phyloP scores from a whole-genome alignment of 805 yeast species.

The Candida silvatica region DNA sequence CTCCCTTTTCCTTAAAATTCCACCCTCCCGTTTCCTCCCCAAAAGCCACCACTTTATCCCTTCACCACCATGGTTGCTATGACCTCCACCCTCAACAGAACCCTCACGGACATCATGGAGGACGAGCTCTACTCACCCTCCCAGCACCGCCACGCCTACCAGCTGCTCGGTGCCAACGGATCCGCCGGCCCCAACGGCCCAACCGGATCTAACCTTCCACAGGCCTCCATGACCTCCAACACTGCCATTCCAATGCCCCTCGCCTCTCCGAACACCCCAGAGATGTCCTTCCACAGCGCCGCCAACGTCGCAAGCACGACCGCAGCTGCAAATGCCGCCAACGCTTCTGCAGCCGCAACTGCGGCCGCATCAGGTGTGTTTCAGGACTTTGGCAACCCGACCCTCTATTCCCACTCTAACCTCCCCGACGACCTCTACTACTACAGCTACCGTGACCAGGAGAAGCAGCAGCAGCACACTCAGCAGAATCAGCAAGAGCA shows the following conservation, averaged over 20 bases:
- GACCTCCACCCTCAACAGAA: constrained; percentile 23
- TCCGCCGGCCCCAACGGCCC: no score
- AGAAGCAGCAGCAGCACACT: background rate
- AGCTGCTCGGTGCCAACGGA: no score
- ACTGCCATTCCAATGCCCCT: background rate
- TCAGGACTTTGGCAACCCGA: constrained; percentile 22
- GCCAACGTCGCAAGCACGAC: no score
- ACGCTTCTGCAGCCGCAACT: no score
- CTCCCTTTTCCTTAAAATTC: background rate
- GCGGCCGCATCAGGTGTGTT: constrained; percentile 13
- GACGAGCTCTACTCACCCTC: constrained; percentile 19
- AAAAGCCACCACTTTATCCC: background rate
- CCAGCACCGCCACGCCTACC: constrained; percentile 3
- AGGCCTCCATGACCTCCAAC: background rate
- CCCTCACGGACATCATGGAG: constrained; percentile 24
- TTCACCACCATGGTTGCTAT: no score
- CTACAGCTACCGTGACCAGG: constrained; percentile 5
- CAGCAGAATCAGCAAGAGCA: background rate
- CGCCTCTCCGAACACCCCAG: background rate
- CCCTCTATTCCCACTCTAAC: constrained; percentile 15
- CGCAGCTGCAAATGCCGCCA: constrained; percentile 3
- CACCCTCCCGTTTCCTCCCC: background rate
- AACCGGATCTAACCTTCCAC: background rate
- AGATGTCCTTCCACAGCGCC: no score
- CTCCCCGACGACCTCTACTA: constrained; percentile 19